Conservation (phyloP, 257 asterid species). For the Solanum dulcamara region DNA sequence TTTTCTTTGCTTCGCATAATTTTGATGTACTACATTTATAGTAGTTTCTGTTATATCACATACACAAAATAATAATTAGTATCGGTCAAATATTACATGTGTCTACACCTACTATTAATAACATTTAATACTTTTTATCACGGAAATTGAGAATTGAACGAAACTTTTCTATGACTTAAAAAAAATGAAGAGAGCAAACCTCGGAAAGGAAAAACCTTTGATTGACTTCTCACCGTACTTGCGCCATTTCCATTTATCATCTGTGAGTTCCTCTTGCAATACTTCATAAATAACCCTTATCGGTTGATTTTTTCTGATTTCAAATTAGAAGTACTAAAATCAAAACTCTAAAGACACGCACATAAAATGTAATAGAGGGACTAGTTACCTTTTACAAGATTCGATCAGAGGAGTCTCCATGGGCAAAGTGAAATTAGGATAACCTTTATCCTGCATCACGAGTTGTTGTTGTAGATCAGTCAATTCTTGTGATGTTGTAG, state of each 20-base stretch:
- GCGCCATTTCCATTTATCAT: constrained; percentile 64
- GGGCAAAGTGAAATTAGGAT: constrained; percentile 12
- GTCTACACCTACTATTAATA: too few relatives aligned
- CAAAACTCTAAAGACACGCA: neutral
- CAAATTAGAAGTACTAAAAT: neutral
- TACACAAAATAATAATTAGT: neutral
- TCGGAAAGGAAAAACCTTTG: too few relatives aligned
- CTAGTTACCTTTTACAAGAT: constrained; percentile 34
- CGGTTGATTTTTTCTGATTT: constrained; percentile 46
- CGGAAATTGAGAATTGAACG: neutral
- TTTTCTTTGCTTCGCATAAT: constrained; percentile 56
- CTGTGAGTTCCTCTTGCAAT: constrained; percentile 58
- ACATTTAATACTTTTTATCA: neutral
- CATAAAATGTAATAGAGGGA: neutral
- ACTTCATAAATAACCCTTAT: constrained; percentile 27
- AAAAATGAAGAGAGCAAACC: too few relatives aligned
- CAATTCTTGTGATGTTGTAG: constrained; percentile 1
- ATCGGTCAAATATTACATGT: neutral
- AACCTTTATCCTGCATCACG: too few relatives aligned
- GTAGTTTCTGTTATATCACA: constrained; percentile 29
- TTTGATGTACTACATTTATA: too few relatives aligned
- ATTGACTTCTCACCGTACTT: too few relatives aligned
- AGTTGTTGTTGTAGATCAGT: constrained; percentile 2
- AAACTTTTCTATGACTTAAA: too few relatives aligned
- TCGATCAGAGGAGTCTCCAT: constrained; percentile 16